Base-by-base conservation (phyloP, 2,329 filamentous ascomycete species). In the Talaromyces sp. region DNA sequence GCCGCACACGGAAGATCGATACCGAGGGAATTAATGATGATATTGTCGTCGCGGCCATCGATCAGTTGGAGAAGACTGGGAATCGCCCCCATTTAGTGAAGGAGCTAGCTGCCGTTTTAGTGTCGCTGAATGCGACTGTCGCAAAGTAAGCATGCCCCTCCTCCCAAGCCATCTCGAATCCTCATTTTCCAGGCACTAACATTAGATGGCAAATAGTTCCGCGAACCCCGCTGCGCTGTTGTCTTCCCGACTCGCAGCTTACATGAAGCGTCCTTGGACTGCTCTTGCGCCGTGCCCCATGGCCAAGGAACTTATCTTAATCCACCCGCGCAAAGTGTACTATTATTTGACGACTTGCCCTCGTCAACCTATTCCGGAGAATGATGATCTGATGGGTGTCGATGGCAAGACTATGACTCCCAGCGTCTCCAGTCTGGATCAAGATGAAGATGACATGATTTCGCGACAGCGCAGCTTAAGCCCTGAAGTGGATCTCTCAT, bases 51-150 rank as follows among this genome's bases (percentile, higher is more conserved):
- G 91, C 86, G 14, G 91, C 95, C 44, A 90, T 97, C 66, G 77
- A 90, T 63, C 91, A 96, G 75, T 80, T 99, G 51, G 87, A 96
- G 72, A 88, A 88, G 70, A 95, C 92, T 1, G 89, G 86, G 56
- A 99, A 99, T 75, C 83, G 92, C 50, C 94, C 94, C 51, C 93
- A 97, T 74, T 81, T 97, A 27, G 91, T 97, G 58, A 97, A 96
- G 76, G 93, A 97, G 75, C 83, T 99, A 42, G 91, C 92, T 48
- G 83, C 86, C 13, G 83, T 95, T 47, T 81, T 97, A 55, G 85
- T 89, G 62, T 84, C 85, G 56, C 85, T 85, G 56, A 87, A 96
- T 59, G 85, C 87, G 55, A 90, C 89, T 60, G 90, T 99, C 55
- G 90, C 96, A 77, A 93, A 93, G 93, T 97, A 86, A 74, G 91